A percentile compares a stretch with the other conserved stretches of the same genome.
Conservation (phyloP, 208 protist genomes). For the Leishmania arabica region DNA sequence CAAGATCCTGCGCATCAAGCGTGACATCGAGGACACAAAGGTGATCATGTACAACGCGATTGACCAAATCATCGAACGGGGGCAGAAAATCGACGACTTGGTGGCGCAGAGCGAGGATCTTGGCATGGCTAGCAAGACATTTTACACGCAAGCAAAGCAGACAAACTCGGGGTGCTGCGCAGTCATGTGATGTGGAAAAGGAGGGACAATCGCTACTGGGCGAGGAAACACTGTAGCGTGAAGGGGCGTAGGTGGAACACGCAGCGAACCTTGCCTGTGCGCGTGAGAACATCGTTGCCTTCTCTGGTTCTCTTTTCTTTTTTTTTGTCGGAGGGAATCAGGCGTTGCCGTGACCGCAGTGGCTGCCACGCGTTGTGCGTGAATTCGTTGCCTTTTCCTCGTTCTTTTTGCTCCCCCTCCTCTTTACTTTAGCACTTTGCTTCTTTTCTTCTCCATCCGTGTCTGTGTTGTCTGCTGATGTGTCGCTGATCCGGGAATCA, state of each 20-base stretch:
- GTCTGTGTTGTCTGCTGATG: neutral
- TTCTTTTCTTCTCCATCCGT: neutral
- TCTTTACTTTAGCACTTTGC: neutral
- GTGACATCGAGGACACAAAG: constrained; percentile 92
- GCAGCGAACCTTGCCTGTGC: neutral
- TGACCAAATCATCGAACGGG: constrained; percentile 88
- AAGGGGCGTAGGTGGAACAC: neutral
- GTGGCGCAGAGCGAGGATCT: constrained; percentile 86
- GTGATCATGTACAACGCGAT: constrained; percentile 94
- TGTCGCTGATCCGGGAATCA: neutral
- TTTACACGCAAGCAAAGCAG: constrained; percentile 90
- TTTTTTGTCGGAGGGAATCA: neutral
- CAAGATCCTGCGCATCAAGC: constrained; percentile 89
- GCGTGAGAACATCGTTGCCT: neutral
- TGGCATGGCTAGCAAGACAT: constrained; percentile 85
- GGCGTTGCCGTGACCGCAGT: neutral
- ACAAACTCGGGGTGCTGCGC: constrained; percentile 87
- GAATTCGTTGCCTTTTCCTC: neutral
- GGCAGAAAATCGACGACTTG: constrained; percentile 92
- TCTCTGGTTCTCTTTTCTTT: neutral
- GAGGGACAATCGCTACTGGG: neutral
- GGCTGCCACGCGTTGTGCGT: neutral
- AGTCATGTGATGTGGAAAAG: constrained; percentile 57
- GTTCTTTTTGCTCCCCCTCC: neutral
- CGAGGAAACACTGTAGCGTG: neutral